Conservation (phyloP, 2,329 filamentous ascomycete species). For the Trichoderma atroviride region DNA sequence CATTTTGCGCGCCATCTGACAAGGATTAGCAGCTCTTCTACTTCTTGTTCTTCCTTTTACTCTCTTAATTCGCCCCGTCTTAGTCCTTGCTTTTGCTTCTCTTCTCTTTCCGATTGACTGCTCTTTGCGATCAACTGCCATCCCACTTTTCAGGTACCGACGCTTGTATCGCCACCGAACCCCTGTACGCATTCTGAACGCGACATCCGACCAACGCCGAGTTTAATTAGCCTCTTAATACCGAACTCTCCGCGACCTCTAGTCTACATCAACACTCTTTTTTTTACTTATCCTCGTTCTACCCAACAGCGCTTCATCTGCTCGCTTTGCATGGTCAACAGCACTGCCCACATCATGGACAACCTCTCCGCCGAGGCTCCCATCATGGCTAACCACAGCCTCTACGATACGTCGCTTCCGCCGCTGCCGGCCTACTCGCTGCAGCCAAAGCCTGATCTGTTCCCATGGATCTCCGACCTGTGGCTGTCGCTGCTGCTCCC, state of each 20-base stretch:
- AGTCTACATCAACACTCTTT: neutral
- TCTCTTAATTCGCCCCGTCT: neutral
- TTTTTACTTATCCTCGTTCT: neutral
- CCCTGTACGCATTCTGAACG: neutral
- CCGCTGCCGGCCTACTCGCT: conserved; percentile 83
- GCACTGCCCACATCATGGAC: conserved; percentile 40
- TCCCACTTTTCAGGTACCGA: conserved; percentile 9
- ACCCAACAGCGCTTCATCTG: neutral
- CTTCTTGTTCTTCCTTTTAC: neutral
- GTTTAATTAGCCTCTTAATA: conserved; percentile 13
- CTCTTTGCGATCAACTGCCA: neutral
- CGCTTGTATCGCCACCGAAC: neutral
- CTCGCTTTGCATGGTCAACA: conserved; percentile 19
- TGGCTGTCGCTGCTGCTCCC: conserved; percentile 76
- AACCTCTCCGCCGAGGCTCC: conserved; percentile 42
- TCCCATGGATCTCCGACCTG: conserved; percentile 80
- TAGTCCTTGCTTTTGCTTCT: neutral
- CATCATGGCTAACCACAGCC: conserved; percentile 56
- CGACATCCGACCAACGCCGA: conserved; percentile 20
- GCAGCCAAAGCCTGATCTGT: conserved; percentile 67
- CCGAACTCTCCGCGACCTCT: neutral
- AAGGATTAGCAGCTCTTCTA: neutral
- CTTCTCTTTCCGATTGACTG: neutral
- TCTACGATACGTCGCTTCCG: conserved; percentile 66
- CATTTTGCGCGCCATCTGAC: neutral